phyloP scores from a whole-genome alignment of 75 land plant species.

The Isoetes taiwanensis region DNA sequence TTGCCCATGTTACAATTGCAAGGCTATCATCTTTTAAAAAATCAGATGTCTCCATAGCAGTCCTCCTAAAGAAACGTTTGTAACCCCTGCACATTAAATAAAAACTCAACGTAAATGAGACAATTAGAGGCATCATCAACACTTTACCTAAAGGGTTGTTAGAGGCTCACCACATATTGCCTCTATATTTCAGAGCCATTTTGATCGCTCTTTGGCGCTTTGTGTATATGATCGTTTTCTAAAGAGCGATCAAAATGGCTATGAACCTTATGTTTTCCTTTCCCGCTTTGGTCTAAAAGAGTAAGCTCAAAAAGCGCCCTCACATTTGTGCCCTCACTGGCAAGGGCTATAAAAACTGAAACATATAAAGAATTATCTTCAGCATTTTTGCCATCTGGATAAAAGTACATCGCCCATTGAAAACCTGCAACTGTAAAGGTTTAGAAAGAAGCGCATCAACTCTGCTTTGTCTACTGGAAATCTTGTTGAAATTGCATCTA shows the following conservation, averaged over 20 bases:
- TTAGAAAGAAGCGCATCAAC: too few relatives aligned
- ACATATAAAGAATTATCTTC: slow-evolving; percentile 5
- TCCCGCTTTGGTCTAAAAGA: slow-evolving; percentile 1
- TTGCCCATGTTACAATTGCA: too few relatives aligned
- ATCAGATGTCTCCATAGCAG: too few relatives aligned
- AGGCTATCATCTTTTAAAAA: too few relatives aligned
- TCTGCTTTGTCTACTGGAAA: too few relatives aligned
- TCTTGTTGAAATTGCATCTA: too few relatives aligned
- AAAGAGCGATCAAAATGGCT: slow-evolving; percentile 6
- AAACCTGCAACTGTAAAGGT: slow-evolving; percentile 2
- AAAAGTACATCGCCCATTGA: slow-evolving; percentile 6
- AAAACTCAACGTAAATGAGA: too few relatives aligned
- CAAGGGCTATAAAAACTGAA: slow-evolving; percentile 2
- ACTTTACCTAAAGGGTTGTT: too few relatives aligned
- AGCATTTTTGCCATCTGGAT: slow-evolving; percentile 6
- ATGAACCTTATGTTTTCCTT: slow-evolving; percentile 1
- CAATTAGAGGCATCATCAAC: too few relatives aligned
- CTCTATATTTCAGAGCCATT: slow-evolving; percentile 1
- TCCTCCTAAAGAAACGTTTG: too few relatives aligned
- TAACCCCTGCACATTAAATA: too few relatives aligned
- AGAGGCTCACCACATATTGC: slow-evolving; percentile 8
- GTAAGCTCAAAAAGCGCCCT: slow-evolving; percentile 6
- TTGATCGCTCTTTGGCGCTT: too few relatives aligned
- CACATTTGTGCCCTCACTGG: slow-evolving; percentile 1
- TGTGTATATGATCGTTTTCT: slow-evolving; percentile 4